Conservation (phyloP, 768 basidiomycete species). For the Dentipellis fragilis region DNA sequence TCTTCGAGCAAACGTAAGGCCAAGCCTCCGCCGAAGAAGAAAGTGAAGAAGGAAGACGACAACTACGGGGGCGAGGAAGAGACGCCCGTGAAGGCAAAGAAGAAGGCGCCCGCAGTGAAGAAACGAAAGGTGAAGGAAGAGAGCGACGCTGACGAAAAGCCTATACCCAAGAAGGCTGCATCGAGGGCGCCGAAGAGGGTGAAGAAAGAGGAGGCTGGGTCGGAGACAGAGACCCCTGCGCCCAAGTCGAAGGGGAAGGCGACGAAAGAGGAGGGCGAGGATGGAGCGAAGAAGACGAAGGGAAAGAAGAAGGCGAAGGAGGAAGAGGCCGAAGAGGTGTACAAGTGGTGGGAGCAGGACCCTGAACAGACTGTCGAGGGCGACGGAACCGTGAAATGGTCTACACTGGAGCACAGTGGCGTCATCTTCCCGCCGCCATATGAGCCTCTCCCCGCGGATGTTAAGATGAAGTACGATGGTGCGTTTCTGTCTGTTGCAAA, state of each 20-base stretch:
- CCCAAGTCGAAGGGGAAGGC: conserved; percentile 32
- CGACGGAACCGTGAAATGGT: conserved; percentile 83
- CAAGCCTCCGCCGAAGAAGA: conserved; percentile 35
- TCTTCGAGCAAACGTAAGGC: conserved; percentile 19
- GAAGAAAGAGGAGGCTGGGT: conserved; percentile 47
- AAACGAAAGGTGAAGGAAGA: conserved; percentile 39
- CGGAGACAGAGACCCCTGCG: conserved; percentile 25
- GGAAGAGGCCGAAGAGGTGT: conserved; percentile 64
- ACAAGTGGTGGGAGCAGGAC: conserved; percentile 76
- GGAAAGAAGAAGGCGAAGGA: conserved; percentile 50
- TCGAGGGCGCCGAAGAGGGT: conserved; percentile 28
- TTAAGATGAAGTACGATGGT: conserved; percentile 97
- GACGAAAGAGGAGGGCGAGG: conserved; percentile 23
- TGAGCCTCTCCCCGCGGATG: conserved; percentile 64
- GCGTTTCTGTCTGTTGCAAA: conserved; percentile 13
- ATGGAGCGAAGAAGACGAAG: conserved; percentile 35
- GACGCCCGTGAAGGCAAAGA: conserved; percentile 20
- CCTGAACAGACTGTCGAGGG: conserved; percentile 44
- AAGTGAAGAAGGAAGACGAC: conserved; percentile 27
- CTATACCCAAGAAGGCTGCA: conserved; percentile 24
- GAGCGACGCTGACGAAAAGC: conserved; percentile 34
- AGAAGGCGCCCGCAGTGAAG: conserved; percentile 17
- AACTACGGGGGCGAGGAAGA: conserved; percentile 23
- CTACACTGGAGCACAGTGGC: conserved; percentile 88
- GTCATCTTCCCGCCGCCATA: conserved; percentile 96